Evolutionary conservation across 768 basidiomycete species (phyloP).

Genomic region (Suillus ampliporus): DNA sequence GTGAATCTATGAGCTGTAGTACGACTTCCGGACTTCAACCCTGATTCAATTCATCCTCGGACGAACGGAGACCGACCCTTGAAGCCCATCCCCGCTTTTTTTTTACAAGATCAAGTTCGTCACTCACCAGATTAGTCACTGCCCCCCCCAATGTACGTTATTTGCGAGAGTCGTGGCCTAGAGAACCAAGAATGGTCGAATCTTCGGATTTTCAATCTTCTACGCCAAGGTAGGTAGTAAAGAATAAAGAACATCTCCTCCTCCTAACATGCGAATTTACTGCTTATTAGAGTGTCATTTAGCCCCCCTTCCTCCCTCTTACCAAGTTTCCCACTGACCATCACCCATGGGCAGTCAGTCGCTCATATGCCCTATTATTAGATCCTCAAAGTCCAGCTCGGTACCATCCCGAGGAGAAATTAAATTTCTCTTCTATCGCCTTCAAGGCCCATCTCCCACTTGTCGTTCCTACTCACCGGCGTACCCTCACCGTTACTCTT

Average conservation of each 20-base stretch:
- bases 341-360: background rate
- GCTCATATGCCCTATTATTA: background rate
- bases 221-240: background rate
- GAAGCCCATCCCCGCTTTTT: slow-evolving; percentile 3
- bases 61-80: slow-evolving; percentile 3
- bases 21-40: background rate
- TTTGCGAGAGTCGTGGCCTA: slow-evolving; percentile 7
- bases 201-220: slow-evolving; percentile 1
- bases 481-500: background rate
- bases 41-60: slow-evolving; percentile 3
- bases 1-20: background rate
- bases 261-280: slow-evolving; percentile 3
- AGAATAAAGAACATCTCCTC: background rate
- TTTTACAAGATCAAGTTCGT: background rate
- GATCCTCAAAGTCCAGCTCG: background rate
- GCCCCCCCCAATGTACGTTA: slow-evolving; percentile 1
- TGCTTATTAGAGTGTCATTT: background rate
- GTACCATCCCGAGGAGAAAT: background rate
- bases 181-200: background rate
- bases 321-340: background rate
- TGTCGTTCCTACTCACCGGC: background rate
- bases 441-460: background rate
- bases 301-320: background rate
- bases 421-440: slow-evolving; percentile 3
- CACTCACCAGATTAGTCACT: slow-evolving; percentile 4